These are phyloP conservation scores for Cladosporium velox DNA, from an alignment of 2,329 filamentous ascomycete genomes.

Conservation along the genomic window DNA sequence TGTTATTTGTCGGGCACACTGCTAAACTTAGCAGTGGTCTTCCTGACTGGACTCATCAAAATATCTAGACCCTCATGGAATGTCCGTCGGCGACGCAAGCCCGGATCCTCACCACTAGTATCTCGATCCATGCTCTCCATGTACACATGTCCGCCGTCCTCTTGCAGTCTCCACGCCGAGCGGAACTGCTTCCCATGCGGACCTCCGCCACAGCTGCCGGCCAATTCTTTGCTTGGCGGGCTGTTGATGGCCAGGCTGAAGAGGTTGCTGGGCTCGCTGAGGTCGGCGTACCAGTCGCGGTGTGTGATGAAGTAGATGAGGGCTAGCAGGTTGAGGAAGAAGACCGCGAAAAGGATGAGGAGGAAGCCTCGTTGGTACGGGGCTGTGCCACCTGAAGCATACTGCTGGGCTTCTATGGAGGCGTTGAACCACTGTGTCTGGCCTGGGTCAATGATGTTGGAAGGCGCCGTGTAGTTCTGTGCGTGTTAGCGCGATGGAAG, in stretches of 20 bases:
- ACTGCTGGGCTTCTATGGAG: constrained; percentile 65
- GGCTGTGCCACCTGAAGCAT: constrained; percentile 65
- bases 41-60: constrained; percentile 37
- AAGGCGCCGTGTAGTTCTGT: constrained; percentile 13
- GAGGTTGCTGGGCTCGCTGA: constrained; percentile 74
- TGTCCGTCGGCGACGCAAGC: constrained; percentile 30
- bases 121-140: constrained; percentile 47
- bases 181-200: constrained; percentile 54
- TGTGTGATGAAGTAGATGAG: constrained; percentile 63
- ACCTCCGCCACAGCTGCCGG: constrained; percentile 59
- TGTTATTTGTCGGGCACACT: not conserved
- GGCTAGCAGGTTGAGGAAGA: constrained; percentile 67
- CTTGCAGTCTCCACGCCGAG: constrained; percentile 43
- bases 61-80: constrained; percentile 36
- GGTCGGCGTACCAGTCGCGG: constrained; percentile 70
- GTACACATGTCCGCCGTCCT: constrained; percentile 55
- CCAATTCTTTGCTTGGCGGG: constrained; percentile 54
- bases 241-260: constrained; percentile 71
- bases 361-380: constrained; percentile 68
- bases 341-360: constrained; percentile 64
- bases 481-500: not conserved
- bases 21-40: constrained; percentile 30
- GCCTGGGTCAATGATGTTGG: constrained; percentile 32
- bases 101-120: constrained; percentile 22
- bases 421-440: constrained; percentile 65